phyloP scores from a whole-genome alignment of 495 filamentous ascomycete species.

The Neurospora africana region DNA sequence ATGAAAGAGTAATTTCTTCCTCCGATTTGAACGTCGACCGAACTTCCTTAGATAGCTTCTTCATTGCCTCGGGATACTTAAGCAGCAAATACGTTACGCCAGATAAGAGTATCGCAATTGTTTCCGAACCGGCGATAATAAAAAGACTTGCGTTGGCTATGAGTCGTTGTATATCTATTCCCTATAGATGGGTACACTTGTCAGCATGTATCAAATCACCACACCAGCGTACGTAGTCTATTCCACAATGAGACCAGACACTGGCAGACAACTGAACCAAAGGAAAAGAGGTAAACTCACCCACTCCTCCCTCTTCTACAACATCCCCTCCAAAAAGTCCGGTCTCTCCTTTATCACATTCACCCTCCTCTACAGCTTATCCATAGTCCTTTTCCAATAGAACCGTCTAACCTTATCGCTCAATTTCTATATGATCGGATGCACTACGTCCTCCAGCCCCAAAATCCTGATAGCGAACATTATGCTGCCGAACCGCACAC shows the following conservation, averaged over 20 bases:
- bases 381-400: conserved; percentile 13
- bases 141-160: conserved; percentile 16
- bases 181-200: neutral
- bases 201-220: neutral
- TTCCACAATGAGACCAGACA: no score
- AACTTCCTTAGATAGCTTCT: conserved; percentile 37
- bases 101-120: conserved; percentile 40
- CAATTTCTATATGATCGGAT: neutral
- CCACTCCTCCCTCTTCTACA: conserved; percentile 27
- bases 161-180: conserved; percentile 9
- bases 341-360: conserved; percentile 16
- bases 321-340: conserved; percentile 32
- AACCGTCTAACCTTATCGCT: conserved; percentile 4
- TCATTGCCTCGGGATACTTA: conserved; percentile 27
- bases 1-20: conserved; percentile 37
- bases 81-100: conserved; percentile 39
- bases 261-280: no score
- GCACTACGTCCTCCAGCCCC: conserved; percentile 5
- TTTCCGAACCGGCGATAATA: conserved; percentile 35
- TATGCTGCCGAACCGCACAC: conserved; percentile 13
- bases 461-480: conserved; percentile 19
- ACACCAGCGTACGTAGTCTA: no score
- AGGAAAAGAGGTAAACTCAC: neutral
- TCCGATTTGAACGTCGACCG: conserved; percentile 33
- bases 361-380: conserved; percentile 23